A percentile compares a stretch with the other conserved stretches of the same genome.
Evolutionary conservation across 495 filamentous ascomycete genomes (phyloP).

Genomic region (Podospora pseudoanserina): DNA sequence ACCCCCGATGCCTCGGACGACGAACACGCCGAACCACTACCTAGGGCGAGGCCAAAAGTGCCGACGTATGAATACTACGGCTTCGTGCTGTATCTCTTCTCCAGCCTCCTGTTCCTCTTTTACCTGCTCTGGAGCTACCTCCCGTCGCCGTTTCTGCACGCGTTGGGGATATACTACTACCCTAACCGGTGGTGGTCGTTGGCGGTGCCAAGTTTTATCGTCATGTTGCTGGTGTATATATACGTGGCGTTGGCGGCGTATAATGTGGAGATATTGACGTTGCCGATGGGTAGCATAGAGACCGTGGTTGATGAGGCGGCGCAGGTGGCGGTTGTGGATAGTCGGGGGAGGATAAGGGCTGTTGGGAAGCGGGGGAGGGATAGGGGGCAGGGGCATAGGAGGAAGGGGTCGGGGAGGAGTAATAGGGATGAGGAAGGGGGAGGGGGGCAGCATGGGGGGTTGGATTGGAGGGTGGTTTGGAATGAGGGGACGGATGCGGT

Average conservation of each 20-base stretch:
- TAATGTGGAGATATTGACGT: conserved; percentile 83
- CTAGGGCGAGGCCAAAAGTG: conserved; percentile 84
- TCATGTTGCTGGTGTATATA: conserved; percentile 85
- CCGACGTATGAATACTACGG: conserved; percentile 99
- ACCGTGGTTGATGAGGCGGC: conserved; percentile 90
- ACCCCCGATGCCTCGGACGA: conserved; percentile 90
- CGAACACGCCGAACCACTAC: conserved; percentile 69
- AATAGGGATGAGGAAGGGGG: conserved; percentile 26
- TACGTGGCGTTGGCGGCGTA: conserved; percentile 90
- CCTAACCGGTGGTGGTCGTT: conserved; percentile 97
- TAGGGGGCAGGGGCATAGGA: conserved; percentile 54
- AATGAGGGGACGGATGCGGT: conserved; percentile 92
- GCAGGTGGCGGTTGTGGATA: conserved; percentile 77
- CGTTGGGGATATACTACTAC: conserved; percentile 93
- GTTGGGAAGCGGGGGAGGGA: conserved; percentile 44
- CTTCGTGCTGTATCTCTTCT: conserved; percentile 90
- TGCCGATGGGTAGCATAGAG: conserved; percentile 76
- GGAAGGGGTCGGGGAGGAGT: conserved; percentile 59
- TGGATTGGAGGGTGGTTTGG: conserved; percentile 81
- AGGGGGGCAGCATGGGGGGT: conserved; percentile 31
- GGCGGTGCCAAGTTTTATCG: conserved; percentile 83
- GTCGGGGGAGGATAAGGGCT: conserved; percentile 35
- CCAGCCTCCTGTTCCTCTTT: conserved; percentile 73
- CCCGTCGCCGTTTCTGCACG: conserved; percentile 85
- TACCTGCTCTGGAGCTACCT: conserved; percentile 95